Base-by-base conservation (phyloP, 83 land plant species). In the Isoetes engelmannii region DNA sequence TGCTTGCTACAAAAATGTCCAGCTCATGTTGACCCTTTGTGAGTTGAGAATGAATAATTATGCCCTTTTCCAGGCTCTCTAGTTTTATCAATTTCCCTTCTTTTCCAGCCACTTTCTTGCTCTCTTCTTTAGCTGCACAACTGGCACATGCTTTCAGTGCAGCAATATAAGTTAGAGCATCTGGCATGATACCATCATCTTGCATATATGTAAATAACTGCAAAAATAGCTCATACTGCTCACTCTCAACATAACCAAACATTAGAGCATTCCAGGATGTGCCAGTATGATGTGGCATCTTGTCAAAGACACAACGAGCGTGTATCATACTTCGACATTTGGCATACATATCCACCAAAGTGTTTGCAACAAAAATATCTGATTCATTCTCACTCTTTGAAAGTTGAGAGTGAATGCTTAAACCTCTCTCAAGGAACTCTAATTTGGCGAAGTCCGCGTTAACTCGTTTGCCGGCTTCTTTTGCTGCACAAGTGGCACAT, bases 101-200 rank as follows among this genome's bases (percentile, higher is more conserved):
- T 28, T 28, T 28, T 28, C 37, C 37, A 0, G 37, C 2, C 2
- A 28, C 2, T 28, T 28, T 0, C 37, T 28, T 28, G 37, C 17
- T 51, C 1, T 15, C 55, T 12, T 51, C 55, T 51, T 51, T 15
- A 1, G 15, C 17, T 15, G 17, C 15, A 17, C 13, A 51, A 17
- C 55, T 51, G 55, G 55, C 13, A 51, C 55, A 51, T 12, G 55
- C 55, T 15, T 51, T 51, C 55, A 51, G 17, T 15, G 55, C 55
- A 51, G 55, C 55, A 51, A 17, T 15, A 51, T 12, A 51, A 12
- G 55, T 51, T 51, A 12, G 3, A 51, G 55, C 55, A 17, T 51
- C 55, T 15, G 55, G 55, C 13, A 12, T 15, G 3, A 12, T 12
- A 17, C 55, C 55, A 12, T 51, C 15, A 17, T 12, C 13, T 51